Base-by-base conservation (phyloP, 2,329 filamentous ascomycete genomes). In the Exophiala dermatitidis region DNA sequence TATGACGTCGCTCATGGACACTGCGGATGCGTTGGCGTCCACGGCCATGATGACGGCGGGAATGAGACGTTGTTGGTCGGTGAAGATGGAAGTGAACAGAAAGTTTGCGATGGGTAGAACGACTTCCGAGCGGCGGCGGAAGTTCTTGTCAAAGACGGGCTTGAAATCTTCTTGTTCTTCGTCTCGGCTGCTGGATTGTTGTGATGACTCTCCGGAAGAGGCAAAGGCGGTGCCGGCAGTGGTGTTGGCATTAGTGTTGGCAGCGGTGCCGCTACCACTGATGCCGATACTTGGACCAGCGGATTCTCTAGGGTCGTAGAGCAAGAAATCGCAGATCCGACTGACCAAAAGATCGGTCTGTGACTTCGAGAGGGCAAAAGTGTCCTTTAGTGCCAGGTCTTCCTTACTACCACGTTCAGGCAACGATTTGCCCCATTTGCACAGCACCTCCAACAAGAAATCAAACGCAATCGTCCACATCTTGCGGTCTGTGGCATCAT, bases 1-100 rank as follows among this genome's bases (percentile, higher is more conserved):
- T 46, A 94, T 81, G 63, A 95, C 90, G 52, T 96, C 89, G 0
- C 88, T 91, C n/a, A 88, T 74, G n/a, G 86, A 82, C 7, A 87
- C 83, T 36, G 96, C 83, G 5, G 85, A 81, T 34, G 84, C 88
- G 60, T 96, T 93, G 1, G 83, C 74, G 69, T 90, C 90, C 0
- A 89, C 84, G 29, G 89, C 85, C 3, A 90, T 90, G 66, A 87
- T 90, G 1, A 97, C 71, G 0, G 89, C 86, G 0, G 91, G 86
- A 8, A 96, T 69, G 62, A 96, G 89, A 32, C 90, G 83, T 65
- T 97, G 88, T 0, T 82, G 72, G 57, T 96, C 89, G 0, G 75
- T 83, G 68, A 98, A 97, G 4, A 90, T 83, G 3, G 88, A 90
- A 64, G 88, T 95, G 2, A 86, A 83, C 19, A 98, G 73, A 50